These are phyloP conservation scores for cucumber (Cucumis sativus) DNA, from an alignment of 306 rosid genomes.

Conservation along the genomic window DNA sequence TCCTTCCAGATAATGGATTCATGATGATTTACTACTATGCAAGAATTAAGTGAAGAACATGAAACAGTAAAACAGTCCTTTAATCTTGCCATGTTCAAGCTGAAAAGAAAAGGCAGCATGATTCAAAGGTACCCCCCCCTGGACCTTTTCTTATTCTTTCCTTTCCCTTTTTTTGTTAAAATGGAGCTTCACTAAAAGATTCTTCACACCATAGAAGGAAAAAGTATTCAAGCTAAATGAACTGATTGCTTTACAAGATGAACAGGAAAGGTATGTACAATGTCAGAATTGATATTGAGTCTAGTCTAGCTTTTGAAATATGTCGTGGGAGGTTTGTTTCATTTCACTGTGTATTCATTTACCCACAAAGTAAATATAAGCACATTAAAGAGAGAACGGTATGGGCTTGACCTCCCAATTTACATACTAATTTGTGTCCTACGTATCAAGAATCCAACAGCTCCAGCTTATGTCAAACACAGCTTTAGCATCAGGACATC, in stretches of 20 bases:
- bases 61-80: background rate
- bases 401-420: background rate
- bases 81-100: background rate
- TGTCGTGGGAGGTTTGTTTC: background rate
- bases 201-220: background rate
- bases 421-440: constrained; percentile 2
- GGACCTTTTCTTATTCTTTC: background rate
- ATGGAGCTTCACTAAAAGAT: background rate
- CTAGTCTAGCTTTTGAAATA: constrained; percentile 1
- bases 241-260: constrained; percentile 7
- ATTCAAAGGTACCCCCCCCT: background rate
- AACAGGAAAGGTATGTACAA: constrained; percentile 5
- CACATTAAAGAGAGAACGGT: background rate
- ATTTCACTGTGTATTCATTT: constrained; percentile 1
- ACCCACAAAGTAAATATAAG: constrained; percentile 1
- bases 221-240: background rate
- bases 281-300: background rate
- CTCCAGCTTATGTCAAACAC: constrained; percentile 1
- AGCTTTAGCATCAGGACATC: constrained; percentile 2
- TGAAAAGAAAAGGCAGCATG: background rate
- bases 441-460: background rate
- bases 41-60: background rate
- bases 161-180: background rate
- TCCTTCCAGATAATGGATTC: background rate
- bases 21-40: background rate